These are phyloP conservation scores for Eucommia ulmoides DNA, from an alignment of 257 asterid species.

Conservation along the genomic window DNA sequence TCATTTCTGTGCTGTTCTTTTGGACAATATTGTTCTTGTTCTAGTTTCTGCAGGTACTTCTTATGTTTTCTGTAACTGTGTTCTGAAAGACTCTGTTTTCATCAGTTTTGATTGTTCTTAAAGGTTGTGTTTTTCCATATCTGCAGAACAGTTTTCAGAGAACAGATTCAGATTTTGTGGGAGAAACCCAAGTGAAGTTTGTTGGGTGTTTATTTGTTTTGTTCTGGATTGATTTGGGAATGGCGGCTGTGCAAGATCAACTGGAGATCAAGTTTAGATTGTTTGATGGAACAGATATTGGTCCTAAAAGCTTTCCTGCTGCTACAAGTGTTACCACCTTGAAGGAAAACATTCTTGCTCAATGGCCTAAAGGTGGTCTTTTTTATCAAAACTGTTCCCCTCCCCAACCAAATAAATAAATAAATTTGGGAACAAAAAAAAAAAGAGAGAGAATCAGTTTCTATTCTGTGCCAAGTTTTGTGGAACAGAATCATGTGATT, in stretches of 20 bases:
- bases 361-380: slow-evolving; percentile 79
- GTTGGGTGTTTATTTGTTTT: no score
- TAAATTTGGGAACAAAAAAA: no score
- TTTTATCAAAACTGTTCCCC: no score
- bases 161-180: slow-evolving; percentile 6
- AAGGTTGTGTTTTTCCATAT: slow-evolving; percentile 13
- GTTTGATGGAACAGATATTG: slow-evolving; percentile 83
- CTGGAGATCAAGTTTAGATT: slow-evolving; percentile 84
- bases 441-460: no score
- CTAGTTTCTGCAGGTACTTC: background rate
- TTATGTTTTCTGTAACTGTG: background rate
- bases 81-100: background rate
- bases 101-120: slow-evolving; percentile 5
- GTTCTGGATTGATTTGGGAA: slow-evolving; percentile 18
- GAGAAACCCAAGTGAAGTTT: no score
- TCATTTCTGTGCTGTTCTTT: background rate
- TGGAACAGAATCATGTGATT: background rate
- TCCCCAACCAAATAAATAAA: no score
- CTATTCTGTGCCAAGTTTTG: background rate
- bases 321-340: slow-evolving; percentile 64
- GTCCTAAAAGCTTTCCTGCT: slow-evolving; percentile 56
- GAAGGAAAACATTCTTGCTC: slow-evolving; percentile 80
- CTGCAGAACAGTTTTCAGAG: slow-evolving; percentile 26
- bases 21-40: background rate
- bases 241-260: slow-evolving; percentile 68